These are phyloP conservation scores for Fagus sylvatica DNA, from an alignment of 306 rosid genomes.

Conservation along the genomic window DNA sequence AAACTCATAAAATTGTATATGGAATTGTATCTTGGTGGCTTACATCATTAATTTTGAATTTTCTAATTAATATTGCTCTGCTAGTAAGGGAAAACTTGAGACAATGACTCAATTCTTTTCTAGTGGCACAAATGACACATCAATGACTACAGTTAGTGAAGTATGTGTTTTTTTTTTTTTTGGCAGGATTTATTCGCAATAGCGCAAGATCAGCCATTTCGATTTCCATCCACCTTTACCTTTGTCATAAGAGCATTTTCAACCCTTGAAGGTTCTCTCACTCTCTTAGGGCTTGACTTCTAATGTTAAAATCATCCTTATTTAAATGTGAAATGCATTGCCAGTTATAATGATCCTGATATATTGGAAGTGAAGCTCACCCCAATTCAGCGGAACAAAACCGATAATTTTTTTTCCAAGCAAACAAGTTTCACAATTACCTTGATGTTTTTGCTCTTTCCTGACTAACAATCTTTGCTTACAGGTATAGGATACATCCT, in stretches of 20 bases:
- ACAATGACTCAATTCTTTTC: background rate
- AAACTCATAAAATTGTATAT: background rate
- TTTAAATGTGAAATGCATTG: background rate
- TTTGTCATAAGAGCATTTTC: constrained; percentile 89
- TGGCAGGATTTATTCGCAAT: constrained; percentile 87
- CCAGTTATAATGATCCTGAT: background rate
- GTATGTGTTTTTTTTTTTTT: background rate
- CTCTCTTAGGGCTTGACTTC: constrained; percentile 6
- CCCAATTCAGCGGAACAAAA: background rate
- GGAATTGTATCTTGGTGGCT: constrained; percentile 8
- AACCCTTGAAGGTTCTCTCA: constrained; percentile 75
- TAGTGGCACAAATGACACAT: constrained; percentile 7
- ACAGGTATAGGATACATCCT: constrained; percentile 84
- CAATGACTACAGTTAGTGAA: constrained; percentile 1
- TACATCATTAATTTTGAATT: background rate
- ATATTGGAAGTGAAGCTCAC: constrained; percentile 2
- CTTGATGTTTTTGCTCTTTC: constrained; percentile 5
- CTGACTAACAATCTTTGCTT: constrained; percentile 10
- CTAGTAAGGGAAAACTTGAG: constrained; percentile 10
- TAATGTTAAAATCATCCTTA: background rate
- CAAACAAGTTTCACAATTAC: background rate
- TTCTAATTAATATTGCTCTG: background rate
- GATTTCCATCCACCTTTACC: constrained; percentile 88
- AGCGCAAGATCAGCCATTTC: constrained; percentile 88
- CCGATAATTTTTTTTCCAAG: constrained; percentile 3